These are phyloP conservation scores for Sphaerobolus stellatus DNA, from an alignment of 1,284 basidiomycete species.

Conservation along the genomic window DNA sequence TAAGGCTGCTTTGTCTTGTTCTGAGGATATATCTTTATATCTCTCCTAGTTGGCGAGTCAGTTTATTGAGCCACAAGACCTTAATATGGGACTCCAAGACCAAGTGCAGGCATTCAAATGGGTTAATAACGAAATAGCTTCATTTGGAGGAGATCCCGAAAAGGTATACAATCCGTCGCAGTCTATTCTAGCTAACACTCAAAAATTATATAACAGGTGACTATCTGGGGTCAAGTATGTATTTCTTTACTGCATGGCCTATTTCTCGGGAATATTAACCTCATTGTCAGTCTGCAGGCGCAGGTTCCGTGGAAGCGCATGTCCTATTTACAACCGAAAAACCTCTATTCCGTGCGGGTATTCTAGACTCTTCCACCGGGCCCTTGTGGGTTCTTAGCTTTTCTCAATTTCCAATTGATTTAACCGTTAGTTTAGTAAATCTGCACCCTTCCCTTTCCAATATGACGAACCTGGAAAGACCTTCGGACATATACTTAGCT, in stretches of 20 bases:
- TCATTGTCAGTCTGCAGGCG: constrained; percentile 49
- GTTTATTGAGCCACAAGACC: constrained; percentile 46
- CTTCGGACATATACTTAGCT: constrained; percentile 46
- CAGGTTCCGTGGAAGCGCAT: constrained; percentile 53
- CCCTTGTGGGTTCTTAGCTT: constrained; percentile 46
- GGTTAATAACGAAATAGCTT: constrained; percentile 57
- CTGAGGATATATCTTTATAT: background rate
- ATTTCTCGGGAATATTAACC: too few relatives aligned
- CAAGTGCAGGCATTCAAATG: constrained; percentile 59
- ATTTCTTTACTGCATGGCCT: background rate
- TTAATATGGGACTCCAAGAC: constrained; percentile 57
- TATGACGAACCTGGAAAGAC: constrained; percentile 58
- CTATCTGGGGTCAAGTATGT: constrained; percentile 58
- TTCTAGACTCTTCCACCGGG: constrained; percentile 53
- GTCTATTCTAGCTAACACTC: background rate
- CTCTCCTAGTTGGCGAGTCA: constrained; percentile 48
- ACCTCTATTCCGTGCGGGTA: constrained; percentile 51
- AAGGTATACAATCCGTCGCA: constrained; percentile 40
- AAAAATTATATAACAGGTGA: constrained; percentile 42
- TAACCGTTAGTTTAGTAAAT: constrained; percentile 44
- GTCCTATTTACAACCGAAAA: constrained; percentile 43
- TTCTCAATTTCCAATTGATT: background rate
- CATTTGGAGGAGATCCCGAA: constrained; percentile 62
- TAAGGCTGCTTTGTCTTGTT: constrained; percentile 27
- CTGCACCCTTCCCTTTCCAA: constrained; percentile 47